phyloP scores from a whole-genome alignment of 2,329 filamentous ascomycete genomes.

The Colletotrichum endophyticum region DNA sequence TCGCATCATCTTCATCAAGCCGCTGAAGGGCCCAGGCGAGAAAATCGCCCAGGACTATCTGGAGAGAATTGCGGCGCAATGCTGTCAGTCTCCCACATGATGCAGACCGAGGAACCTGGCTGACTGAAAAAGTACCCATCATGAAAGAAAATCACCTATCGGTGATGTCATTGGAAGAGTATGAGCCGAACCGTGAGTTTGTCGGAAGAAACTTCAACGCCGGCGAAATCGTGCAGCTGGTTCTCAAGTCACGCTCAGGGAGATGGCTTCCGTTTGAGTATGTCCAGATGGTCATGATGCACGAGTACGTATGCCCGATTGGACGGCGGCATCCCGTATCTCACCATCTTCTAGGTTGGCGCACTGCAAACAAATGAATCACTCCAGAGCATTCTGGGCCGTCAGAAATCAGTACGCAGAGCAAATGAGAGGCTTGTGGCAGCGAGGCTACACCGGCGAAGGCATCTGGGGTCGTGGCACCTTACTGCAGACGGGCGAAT shows the following conservation, averaged over 20 bases:
- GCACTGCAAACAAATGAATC: conserved; percentile 92
- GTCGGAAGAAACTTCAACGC: conserved; percentile 90
- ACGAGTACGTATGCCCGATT: conserved; percentile 56
- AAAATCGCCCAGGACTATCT: conserved; percentile 71
- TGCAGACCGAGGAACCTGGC: background rate
- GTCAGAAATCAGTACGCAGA: conserved; percentile 76
- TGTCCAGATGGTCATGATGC: conserved; percentile 96
- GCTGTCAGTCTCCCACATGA: conserved; percentile 49
- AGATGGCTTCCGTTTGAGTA: conserved; percentile 83
- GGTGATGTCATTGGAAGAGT: conserved; percentile 79
- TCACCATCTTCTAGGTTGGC: conserved; percentile 60
- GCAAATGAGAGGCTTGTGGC: conserved; percentile 75
- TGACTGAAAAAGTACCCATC: conserved; percentile 59
- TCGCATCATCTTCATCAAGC: conserved; percentile 85
- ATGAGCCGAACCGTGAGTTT: conserved; percentile 81
- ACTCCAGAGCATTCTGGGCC: conserved; percentile 80
- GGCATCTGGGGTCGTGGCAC: conserved; percentile 82
- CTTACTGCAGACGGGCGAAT: conserved; percentile 64
- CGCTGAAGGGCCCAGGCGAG: conserved; percentile 69
- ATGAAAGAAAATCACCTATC: conserved; percentile 71
- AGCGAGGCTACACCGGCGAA: conserved; percentile 75
- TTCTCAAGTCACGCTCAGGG: conserved; percentile 70
- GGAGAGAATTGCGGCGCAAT: conserved; percentile 81
- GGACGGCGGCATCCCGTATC: background rate
- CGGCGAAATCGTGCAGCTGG: conserved; percentile 85